Conservation (phyloP, 2,329 filamentous ascomycete genomes). For the Cytospora paraplurivora region DNA sequence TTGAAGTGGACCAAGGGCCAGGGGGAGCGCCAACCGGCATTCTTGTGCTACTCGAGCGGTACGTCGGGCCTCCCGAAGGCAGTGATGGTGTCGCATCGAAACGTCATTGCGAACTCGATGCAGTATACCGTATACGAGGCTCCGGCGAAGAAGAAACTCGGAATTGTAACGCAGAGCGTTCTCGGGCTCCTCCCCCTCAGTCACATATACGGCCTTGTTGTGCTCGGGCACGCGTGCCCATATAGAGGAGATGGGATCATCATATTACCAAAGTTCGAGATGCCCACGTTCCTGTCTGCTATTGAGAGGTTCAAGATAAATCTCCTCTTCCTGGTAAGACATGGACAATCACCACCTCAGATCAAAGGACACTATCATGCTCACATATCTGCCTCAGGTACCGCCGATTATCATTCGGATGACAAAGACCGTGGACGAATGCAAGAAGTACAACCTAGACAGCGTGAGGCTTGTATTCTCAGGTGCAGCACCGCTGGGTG, state of each 20-base stretch:
- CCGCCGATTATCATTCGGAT: constrained; percentile 82
- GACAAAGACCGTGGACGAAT: constrained; percentile 62
- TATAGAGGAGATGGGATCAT: constrained; percentile 74
- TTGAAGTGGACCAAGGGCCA: constrained; percentile 66
- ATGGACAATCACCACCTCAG: neutral
- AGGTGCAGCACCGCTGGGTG: constrained; percentile 76
- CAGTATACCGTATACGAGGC: constrained; percentile 56
- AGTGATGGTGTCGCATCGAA: constrained; percentile 79
- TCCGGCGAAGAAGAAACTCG: constrained; percentile 41
- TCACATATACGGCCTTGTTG: constrained; percentile 78
- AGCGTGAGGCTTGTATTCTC: constrained; percentile 68
- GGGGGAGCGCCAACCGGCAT: constrained; percentile 69
- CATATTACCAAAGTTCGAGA: constrained; percentile 73
- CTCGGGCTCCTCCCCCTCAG: constrained; percentile 78
- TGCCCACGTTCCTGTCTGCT: constrained; percentile 59
- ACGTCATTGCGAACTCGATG: constrained; percentile 75
- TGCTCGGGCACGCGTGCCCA: constrained; percentile 64
- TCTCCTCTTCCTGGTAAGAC: constrained; percentile 62
- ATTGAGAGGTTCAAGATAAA: constrained; percentile 70
- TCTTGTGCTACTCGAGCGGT: constrained; percentile 78
- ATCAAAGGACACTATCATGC: neutral
- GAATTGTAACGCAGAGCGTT: constrained; percentile 46
- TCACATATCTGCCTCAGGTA: constrained; percentile 46
- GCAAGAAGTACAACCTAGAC: constrained; percentile 70
- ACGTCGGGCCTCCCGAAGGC: constrained; percentile 84